These are phyloP conservation scores for Syncephalastrum contaminatum DNA, from an alignment of 371 early-diverging fungal genomes.

Conservation along the genomic window DNA sequence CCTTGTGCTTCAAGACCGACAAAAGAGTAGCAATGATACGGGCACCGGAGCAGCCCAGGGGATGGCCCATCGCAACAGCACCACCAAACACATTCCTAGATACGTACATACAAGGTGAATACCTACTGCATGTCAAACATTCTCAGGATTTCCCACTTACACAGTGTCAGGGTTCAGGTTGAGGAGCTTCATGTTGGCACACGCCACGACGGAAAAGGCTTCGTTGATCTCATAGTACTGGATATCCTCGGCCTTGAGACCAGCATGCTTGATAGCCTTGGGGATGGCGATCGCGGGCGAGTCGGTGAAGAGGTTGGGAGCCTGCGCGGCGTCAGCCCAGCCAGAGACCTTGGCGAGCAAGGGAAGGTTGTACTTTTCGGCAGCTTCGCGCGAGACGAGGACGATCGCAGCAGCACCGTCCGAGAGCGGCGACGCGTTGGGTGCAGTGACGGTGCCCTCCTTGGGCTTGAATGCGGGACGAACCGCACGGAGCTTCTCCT, in stretches of 20 bases:
- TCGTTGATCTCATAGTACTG: slow-evolving; percentile 96
- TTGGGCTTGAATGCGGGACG: slow-evolving; percentile 87
- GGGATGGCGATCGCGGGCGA: slow-evolving; percentile 93
- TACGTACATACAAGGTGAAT: background rate
- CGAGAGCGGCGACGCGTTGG: slow-evolving; percentile 90
- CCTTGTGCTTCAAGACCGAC: slow-evolving; percentile 66
- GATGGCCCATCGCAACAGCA: slow-evolving; percentile 97
- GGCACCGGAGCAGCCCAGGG: slow-evolving; percentile 96
- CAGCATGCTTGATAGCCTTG: slow-evolving; percentile 86
- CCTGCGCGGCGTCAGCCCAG: slow-evolving; percentile 77
- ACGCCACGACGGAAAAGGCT: slow-evolving; percentile 95
- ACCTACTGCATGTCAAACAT: slow-evolving; percentile 8
- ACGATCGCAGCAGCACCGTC: slow-evolving; percentile 97
- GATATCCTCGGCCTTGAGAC: slow-evolving; percentile 64
- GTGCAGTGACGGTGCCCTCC: slow-evolving; percentile 93
- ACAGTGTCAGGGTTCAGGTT: slow-evolving; percentile 73
- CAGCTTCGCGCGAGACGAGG: slow-evolving; percentile 76
- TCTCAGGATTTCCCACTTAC: slow-evolving; percentile 17
- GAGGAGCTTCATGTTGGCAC: slow-evolving; percentile 87
- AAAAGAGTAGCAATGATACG: slow-evolving; percentile 87
- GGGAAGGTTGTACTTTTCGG: slow-evolving; percentile 71
- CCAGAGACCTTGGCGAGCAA: slow-evolving; percentile 75
- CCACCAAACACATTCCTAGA: slow-evolving; percentile 89
- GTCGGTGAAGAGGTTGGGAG: slow-evolving; percentile 88
- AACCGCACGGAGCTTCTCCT: slow-evolving; percentile 81